phyloP scores from a whole-genome alignment of 2,329 filamentous ascomycete genomes.

The Colletotrichum eremochloae region DNA sequence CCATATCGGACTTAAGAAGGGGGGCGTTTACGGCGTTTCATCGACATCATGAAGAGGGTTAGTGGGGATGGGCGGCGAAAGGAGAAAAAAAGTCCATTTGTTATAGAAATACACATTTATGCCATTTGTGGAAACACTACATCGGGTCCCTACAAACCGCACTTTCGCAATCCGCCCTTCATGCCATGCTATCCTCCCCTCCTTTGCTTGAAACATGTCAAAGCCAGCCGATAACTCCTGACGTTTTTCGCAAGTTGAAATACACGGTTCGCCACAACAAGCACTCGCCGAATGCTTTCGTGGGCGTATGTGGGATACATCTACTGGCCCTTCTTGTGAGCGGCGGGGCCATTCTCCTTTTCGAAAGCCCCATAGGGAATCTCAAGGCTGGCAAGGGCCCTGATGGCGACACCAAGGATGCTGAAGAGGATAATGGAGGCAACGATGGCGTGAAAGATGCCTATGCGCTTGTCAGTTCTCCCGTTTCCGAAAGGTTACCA shows the following conservation, averaged over 20 bases:
- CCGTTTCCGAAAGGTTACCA: not conserved
- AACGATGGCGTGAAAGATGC: conserved; percentile 89
- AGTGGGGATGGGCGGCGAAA: conserved; percentile 24
- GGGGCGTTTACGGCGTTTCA: conserved; percentile 38
- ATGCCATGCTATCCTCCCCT: conserved; percentile 18
- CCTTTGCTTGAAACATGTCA: conserved; percentile 32
- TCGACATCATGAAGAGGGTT: conserved; percentile 11
- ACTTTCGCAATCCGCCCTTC: conserved; percentile 11
- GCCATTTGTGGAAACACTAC: conserved; percentile 33
- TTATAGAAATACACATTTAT: conserved; percentile 39
- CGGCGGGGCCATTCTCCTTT: conserved; percentile 92
- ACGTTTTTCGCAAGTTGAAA: conserved; percentile 31
- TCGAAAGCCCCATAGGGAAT: conserved; percentile 96
- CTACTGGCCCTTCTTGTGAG: conserved; percentile 92
- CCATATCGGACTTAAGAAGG: not conserved
- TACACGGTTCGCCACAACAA: conserved; percentile 20
- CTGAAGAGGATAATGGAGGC: conserved; percentile 78
- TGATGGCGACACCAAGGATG: conserved; percentile 84
- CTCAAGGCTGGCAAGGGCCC: conserved; percentile 82
- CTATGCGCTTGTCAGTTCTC: conserved; percentile 58
- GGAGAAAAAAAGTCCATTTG: conserved; percentile 31
- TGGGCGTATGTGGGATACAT: conserved; percentile 51
- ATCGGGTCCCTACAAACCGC: conserved; percentile 1
- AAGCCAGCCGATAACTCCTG: conserved; percentile 41
- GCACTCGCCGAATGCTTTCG: not conserved